phyloP scores from a whole-genome alignment of 257 asterid species.

The Penstemon davidsonii region DNA sequence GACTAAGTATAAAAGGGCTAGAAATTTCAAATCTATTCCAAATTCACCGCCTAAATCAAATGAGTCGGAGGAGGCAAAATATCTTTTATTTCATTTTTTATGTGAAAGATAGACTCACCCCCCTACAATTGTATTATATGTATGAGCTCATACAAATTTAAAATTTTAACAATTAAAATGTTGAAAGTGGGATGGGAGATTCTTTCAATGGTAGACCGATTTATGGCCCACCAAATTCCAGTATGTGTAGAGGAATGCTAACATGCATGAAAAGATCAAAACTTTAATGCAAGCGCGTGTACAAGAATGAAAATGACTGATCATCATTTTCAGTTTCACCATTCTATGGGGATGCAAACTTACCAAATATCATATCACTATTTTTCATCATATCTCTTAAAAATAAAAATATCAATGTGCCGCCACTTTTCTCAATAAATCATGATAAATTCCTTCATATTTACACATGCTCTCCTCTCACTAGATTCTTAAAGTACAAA shows the following conservation, averaged over 20 bases:
- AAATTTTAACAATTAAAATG: too few relatives aligned
- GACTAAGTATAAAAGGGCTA: too few relatives aligned
- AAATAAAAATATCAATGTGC: constrained; percentile 12
- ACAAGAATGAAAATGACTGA: constrained; percentile 46
- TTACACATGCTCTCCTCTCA: constrained; percentile 2
- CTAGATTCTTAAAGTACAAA: constrained; percentile 41
- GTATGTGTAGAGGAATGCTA: constrained; percentile 29
- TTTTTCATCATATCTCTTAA: neutral
- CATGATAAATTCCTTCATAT: constrained; percentile 25
- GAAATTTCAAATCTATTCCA: too few relatives aligned
- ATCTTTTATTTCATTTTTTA: too few relatives aligned
- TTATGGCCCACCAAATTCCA: constrained; percentile 47
- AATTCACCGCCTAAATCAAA: too few relatives aligned
- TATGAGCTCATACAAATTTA: too few relatives aligned
- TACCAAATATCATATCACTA: constrained; percentile 8
- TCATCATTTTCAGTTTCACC: constrained; percentile 29
- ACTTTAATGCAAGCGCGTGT: constrained; percentile 36
- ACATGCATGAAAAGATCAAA: constrained; percentile 51
- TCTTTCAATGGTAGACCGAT: neutral
- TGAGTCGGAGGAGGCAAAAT: too few relatives aligned
- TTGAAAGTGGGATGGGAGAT: too few relatives aligned
- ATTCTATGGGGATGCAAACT: neutral
- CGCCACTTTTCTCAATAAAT: constrained; percentile 20
- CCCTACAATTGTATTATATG: too few relatives aligned
- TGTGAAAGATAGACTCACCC: too few relatives aligned